Conservation (phyloP, 768 basidiomycete genomes). For the Fistulinella prunicolor region DNA sequence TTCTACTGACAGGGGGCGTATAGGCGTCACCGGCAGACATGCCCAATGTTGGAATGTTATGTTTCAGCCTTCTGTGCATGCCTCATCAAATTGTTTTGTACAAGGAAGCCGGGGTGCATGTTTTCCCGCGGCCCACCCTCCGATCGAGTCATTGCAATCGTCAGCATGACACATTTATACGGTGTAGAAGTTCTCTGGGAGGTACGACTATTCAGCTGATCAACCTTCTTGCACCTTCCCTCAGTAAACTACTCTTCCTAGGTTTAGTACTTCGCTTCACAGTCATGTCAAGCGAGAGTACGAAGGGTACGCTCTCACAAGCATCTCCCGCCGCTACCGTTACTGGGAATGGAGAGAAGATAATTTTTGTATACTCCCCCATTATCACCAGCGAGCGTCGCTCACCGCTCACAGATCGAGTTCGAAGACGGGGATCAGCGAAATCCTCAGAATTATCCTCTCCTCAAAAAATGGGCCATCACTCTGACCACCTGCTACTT, state of each 20-base stretch:
- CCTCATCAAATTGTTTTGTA: not conserved
- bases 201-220: not conserved
- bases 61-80: not conserved
- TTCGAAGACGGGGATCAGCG: constrained; percentile 37
- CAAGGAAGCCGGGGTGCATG: not conserved
- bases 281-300: constrained; percentile 11
- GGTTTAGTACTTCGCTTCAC: no score
- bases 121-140: not conserved
- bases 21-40: not conserved
- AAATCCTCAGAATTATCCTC: constrained; percentile 38
- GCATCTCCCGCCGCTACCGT: not conserved
- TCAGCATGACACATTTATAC: constrained; percentile 16
- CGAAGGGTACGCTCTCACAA: not conserved
- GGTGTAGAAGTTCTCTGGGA: not conserved
- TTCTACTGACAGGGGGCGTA: not conserved
- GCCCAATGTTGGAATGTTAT: not conserved
- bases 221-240: no score
- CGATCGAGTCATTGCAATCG: not conserved
- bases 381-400: not conserved
- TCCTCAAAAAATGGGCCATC: constrained; percentile 41
- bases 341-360: constrained; percentile 1
- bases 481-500: constrained; percentile 32
- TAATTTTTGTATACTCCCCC: constrained; percentile 9
- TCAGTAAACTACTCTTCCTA: no score
- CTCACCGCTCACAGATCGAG: constrained; percentile 33